These are phyloP conservation scores for Ophidiomyces ophidiicola DNA, from an alignment of 2,329 filamentous ascomycete species.

Conservation along the genomic window DNA sequence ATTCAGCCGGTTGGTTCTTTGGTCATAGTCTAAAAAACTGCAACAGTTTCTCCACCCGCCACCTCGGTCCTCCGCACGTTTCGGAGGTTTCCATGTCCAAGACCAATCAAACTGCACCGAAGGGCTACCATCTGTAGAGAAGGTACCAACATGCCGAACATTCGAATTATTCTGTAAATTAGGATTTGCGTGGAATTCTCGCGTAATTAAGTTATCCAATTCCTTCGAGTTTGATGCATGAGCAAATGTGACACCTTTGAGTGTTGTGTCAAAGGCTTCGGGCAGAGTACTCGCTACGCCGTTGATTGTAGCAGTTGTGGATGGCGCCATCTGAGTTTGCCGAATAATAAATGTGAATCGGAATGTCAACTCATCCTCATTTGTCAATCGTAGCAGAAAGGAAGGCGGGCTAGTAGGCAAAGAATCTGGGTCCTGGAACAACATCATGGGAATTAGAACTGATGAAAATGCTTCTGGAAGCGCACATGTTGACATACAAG, in stretches of 20 bases:
- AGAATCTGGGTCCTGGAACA: slow-evolving; percentile 61
- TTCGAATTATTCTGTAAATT: slow-evolving; percentile 97
- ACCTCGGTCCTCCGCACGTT: slow-evolving; percentile 63
- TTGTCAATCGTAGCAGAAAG: slow-evolving; percentile 75
- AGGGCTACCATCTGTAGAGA: slow-evolving; percentile 65
- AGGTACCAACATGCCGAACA: slow-evolving; percentile 89
- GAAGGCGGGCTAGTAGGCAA: slow-evolving; percentile 38
- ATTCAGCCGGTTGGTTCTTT: slow-evolving; percentile 75
- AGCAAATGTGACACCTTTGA: slow-evolving; percentile 84
- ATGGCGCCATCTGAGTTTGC: slow-evolving; percentile 37
- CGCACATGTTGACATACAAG: slow-evolving; percentile 48
- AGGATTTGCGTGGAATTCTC: slow-evolving; percentile 92
- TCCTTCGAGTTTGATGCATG: slow-evolving; percentile 77
- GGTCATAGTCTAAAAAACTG: slow-evolving; percentile 96
- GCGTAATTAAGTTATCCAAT: slow-evolving; percentile 82
- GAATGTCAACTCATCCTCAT: slow-evolving; percentile 86
- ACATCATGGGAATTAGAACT: slow-evolving; percentile 11
- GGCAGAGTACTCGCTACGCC: slow-evolving; percentile 41
- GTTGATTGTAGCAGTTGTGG: slow-evolving; percentile 41
- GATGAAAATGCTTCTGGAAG: slow-evolving; percentile 1
- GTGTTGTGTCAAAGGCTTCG: slow-evolving; percentile 54
- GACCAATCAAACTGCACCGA: slow-evolving; percentile 88
- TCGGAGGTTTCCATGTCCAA: slow-evolving; percentile 95
- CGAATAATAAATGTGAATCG: slow-evolving; percentile 79
- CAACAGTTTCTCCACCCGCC: slow-evolving; percentile 94